Base-by-base conservation (phyloP, 139 green algal species). In the Haematococcus lacustris region DNA sequence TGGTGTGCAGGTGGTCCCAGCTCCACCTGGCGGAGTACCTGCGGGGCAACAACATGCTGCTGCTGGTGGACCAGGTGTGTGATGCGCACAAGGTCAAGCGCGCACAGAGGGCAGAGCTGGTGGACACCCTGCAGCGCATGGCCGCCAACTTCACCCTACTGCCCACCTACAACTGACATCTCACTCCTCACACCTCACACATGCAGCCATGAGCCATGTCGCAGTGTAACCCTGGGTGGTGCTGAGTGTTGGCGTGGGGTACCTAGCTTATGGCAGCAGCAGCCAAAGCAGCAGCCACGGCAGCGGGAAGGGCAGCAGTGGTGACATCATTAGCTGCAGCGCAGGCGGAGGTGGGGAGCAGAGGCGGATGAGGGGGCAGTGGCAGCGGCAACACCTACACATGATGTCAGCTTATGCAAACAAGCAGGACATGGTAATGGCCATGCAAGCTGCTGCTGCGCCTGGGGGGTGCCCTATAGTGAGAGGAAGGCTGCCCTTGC, bases 81-180 rank as follows among this genome's bases (percentile, higher is more conserved):
- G 53, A 64, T 23, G 53, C 33, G 53, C 53, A 64, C 53, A 64
- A 64, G 53, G 53, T 64, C 53, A 64, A 64, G 53, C 30, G 33
- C 4, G 23, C 30, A 26, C 21, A 30, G 21, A 23, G 26, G 13
- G 53, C 53, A 21, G 53, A 64, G 53, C 53, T 64, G 53, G 23
- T 64, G 13, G 53, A 64, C 21, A 7, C 4, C 13, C 53, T 64
- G 13, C 23, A 64, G 26, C 17, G 9, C 21, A 30, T 64, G 53
- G 53, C 53, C 17, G 4, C 23, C 4, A 26, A 64, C 53, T 64
- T 32, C 33, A 17, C 43, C 17, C 17, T 53, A 17, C 17, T 9
- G 17, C 9, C 43, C 17, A 17, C 43, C 17, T 53, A n/a, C n/a
- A n/a, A n/a, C n/a, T n/a, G n/a, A n/a, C n/a, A n/a, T n/a, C n/a